Conservation (phyloP, 345 rosid species). For the Nephelium lappaceum region DNA sequence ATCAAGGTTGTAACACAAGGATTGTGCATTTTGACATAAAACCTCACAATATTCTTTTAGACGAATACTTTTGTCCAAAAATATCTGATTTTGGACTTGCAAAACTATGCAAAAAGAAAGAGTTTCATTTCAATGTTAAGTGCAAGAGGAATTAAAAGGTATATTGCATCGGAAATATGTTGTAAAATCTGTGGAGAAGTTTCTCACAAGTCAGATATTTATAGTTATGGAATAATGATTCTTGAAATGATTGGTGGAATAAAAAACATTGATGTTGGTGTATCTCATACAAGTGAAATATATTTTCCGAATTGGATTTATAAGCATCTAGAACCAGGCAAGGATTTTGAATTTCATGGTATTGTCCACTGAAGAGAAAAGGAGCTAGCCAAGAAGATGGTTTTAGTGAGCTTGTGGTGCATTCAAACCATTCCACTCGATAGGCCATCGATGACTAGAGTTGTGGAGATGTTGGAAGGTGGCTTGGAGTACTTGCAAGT, state of each 20-base stretch:
- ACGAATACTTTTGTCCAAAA: conserved; percentile 18
- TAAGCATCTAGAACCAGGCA: neutral
- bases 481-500: conserved; percentile 18
- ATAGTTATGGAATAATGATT: too few species aligned
- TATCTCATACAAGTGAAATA: too few species aligned
- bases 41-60: conserved; percentile 29
- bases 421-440: conserved; percentile 24
- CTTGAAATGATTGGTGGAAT: too few species aligned
- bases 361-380: conserved; percentile 6
- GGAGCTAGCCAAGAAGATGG: conserved; percentile 11
- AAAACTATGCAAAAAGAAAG: conserved; percentile 20
- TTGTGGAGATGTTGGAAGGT: conserved; percentile 25
- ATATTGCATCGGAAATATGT: conserved; percentile 28
- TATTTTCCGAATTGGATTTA: too few species aligned
- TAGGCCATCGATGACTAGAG: conserved; percentile 32
- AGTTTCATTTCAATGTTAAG: conserved; percentile 12
- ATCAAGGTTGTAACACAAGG: conserved; percentile 21
- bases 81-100: conserved; percentile 29
- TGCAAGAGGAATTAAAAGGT: too few species aligned
- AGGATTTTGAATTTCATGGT: neutral
- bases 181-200: conserved; percentile 5
- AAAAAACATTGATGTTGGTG: too few species aligned
- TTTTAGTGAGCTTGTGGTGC: conserved; percentile 28
- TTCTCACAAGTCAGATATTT: neutral
- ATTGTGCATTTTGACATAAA: conserved; percentile 38